phyloP scores from a whole-genome alignment of 306 rosid species.

The Glycine latifolia region DNA sequence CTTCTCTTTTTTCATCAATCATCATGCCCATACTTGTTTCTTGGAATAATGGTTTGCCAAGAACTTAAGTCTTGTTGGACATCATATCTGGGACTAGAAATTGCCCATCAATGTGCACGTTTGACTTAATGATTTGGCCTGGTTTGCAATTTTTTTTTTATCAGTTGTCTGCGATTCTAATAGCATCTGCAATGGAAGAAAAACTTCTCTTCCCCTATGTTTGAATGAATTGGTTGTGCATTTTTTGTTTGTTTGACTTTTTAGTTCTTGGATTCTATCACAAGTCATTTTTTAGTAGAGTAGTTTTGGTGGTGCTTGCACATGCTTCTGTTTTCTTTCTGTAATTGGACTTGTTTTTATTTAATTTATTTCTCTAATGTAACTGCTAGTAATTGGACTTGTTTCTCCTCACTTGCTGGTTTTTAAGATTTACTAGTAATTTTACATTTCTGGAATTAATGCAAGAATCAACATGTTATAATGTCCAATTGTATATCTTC shows the following conservation, averaged over 20 bases:
- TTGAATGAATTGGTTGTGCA: slow-evolving; percentile 6
- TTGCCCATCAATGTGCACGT: not conserved
- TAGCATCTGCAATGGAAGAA: slow-evolving; percentile 25
- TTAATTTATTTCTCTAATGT: not conserved
- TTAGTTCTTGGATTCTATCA: slow-evolving; percentile 4
- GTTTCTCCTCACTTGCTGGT: slow-evolving; percentile 8
- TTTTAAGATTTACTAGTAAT: slow-evolving; percentile 29
- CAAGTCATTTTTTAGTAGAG: not conserved
- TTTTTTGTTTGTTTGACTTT: not conserved
- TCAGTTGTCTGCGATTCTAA: slow-evolving; percentile 1
- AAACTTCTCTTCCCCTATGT: not conserved
- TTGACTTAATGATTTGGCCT: not conserved
- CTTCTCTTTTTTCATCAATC: not conserved
- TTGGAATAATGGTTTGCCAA: not conserved
- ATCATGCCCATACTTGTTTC: slow-evolving; percentile 6
- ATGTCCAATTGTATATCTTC: not conserved
- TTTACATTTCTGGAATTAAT: slow-evolving; percentile 9
- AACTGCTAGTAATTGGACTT: not conserved
- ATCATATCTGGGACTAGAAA: slow-evolving; percentile 1
- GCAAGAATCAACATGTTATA: not conserved
- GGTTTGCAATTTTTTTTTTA: slow-evolving; percentile 1
- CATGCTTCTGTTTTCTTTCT: not conserved
- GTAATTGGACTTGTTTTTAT: not conserved
- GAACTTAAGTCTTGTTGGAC: not conserved
- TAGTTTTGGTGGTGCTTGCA: slow-evolving; percentile 9